Percentiles rank a stretch among this genome's conserved stretches.
phyloP scores from a whole-genome alignment of 2,329 filamentous ascomycete genomes.

The Elsinoe australis region DNA sequence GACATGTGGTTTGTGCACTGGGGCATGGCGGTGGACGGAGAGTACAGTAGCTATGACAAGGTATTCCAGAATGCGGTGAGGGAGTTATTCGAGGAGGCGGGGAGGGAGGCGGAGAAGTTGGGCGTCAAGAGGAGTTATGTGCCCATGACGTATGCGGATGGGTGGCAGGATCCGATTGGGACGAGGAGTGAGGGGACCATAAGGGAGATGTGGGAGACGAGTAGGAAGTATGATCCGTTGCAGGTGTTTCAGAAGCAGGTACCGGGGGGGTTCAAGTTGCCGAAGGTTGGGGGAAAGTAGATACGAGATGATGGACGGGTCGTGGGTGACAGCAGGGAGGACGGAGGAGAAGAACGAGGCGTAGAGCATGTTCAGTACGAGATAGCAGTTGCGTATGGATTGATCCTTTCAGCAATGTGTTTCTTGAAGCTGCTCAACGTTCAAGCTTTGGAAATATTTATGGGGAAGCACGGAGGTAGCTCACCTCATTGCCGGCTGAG shows the following conservation, averaged over 20 bases:
- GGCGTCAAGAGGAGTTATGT: conserved; percentile 19
- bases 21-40: conserved; percentile 19
- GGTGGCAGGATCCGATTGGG: conserved; percentile 23
- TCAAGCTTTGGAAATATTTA: no score
- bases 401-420: no score
- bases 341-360: neutral
- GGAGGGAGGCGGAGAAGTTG: conserved; percentile 10
- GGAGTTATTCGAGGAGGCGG: conserved; percentile 17
- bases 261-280: conserved; percentile 24
- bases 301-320: neutral
- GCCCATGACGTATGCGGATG: conserved; percentile 23
- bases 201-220: conserved; percentile 26
- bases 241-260: conserved; percentile 23
- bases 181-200: conserved; percentile 19
- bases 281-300: neutral
- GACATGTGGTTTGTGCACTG: conserved; percentile 21
- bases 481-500: no score
- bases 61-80: conserved; percentile 19
- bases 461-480: no score
- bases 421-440: no score
- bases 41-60: conserved; percentile 17
- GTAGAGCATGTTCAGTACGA: no score
- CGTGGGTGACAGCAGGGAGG: neutral
- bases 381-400: no score
- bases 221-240: conserved; percentile 24